phyloP scores from a whole-genome alignment of 192 early-diverging fungal genomes.

The Coemansia sp. region DNA sequence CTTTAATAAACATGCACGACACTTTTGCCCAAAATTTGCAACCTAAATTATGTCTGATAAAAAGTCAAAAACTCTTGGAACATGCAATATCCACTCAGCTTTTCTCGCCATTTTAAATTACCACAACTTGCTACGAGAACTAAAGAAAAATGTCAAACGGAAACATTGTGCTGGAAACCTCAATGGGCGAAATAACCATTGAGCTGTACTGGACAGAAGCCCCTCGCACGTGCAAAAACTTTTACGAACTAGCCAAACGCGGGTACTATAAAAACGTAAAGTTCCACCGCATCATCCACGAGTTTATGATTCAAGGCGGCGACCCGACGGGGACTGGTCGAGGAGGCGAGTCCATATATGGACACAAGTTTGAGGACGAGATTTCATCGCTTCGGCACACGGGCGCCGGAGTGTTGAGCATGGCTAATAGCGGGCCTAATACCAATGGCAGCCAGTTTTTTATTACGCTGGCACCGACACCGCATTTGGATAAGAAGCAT shows the following conservation, averaged over 20 bases:
- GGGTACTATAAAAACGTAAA: conserved; percentile 79
- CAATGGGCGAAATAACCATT: conserved; percentile 24
- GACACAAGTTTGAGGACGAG: conserved; percentile 71
- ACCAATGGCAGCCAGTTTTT: conserved; percentile 86
- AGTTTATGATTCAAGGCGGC: conserved; percentile 98
- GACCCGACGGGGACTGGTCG: conserved; percentile 95
- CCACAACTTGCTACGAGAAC: no score
- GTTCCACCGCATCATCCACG: conserved; percentile 83
- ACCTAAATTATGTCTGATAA: neutral
- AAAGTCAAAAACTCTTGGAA: neutral
- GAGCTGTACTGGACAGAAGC: conserved; percentile 57
- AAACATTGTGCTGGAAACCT: conserved; percentile 25
- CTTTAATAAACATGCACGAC: neutral
- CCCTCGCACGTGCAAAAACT: conserved; percentile 87
- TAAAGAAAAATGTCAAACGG: neutral
- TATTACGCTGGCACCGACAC: conserved; percentile 69
- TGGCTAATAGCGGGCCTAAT: conserved; percentile 93
- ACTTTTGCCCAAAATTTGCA: conserved; percentile 2
- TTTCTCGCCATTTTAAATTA: no score
- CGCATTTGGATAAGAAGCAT: conserved; percentile 81
- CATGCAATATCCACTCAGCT: neutral
- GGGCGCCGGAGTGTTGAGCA: conserved; percentile 82
- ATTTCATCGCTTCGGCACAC: conserved; percentile 73
- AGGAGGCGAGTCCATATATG: conserved; percentile 76
- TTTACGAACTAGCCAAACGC: conserved; percentile 72